Percentiles rank a stretch among this genome's conserved stretches.
Conservation (phyloP, 2,329 filamentous ascomycete species). For the Paecilomyces fulvus region DNA sequence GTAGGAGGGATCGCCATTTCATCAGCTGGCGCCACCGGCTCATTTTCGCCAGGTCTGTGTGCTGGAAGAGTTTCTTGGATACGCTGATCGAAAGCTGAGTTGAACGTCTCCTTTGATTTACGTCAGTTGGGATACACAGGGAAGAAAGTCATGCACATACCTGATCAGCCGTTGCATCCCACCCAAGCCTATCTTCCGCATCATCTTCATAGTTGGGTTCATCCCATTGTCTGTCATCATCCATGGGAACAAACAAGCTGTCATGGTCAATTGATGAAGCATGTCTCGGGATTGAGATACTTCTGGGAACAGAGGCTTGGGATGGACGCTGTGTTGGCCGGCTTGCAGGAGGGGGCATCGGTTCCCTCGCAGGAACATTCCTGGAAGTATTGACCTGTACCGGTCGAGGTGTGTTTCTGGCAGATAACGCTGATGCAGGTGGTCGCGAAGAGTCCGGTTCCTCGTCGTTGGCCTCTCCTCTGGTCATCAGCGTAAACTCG, state of each 20-base stretch:
- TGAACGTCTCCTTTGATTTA: conserved; percentile 19
- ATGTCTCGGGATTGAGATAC: conserved; percentile 3
- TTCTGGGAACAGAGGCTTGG: conserved; percentile 18
- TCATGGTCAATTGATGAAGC: conserved; percentile 38
- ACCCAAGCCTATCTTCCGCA: conserved; percentile 52
- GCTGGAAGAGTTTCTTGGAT: conserved; percentile 26
- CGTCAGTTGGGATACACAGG: conserved; percentile 1
- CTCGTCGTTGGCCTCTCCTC: conserved; percentile 43
- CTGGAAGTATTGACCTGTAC: conserved; percentile 13
- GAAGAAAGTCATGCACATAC: conserved; percentile 19
- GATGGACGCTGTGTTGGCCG: conserved; percentile 25
- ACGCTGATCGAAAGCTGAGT: conserved; percentile 17
- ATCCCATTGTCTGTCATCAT: conserved; percentile 54
- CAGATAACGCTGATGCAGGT: conserved; percentile 31
- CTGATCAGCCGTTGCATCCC: conserved; percentile 49
- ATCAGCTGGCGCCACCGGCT: conserved; percentile 13
- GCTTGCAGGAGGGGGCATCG: conserved; percentile 24
- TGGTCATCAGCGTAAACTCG: conserved; percentile 59
- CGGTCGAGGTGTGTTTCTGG: conserved; percentile 29
- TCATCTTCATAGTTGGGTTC: conserved; percentile 47
- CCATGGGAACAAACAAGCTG: conserved; percentile 53
- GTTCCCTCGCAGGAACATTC: conserved; percentile 8
- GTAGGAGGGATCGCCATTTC: conserved; percentile 39
- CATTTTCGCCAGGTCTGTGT: conserved; percentile 9
- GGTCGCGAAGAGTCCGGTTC: conserved; percentile 32